A percentile compares a stretch with the other conserved stretches of the same genome.
phyloP scores from a whole-genome alignment of 495 filamentous ascomycete species.

The Talaromyces borbonicus region DNA sequence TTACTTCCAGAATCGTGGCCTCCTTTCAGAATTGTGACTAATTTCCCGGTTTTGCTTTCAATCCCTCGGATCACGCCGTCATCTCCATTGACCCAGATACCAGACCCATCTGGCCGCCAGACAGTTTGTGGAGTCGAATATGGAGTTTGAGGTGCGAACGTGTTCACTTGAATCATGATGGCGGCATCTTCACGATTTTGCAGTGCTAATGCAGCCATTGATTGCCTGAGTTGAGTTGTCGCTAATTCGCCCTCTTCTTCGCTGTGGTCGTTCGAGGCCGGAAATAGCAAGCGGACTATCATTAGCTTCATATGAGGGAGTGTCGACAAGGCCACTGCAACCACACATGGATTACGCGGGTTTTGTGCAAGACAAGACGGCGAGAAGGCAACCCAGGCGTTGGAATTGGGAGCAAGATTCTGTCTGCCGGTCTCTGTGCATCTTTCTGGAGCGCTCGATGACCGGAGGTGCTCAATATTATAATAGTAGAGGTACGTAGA shows the following conservation, averaged over 20 bases:
- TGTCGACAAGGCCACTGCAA: conserved; percentile 54
- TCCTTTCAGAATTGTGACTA: conserved; percentile 37
- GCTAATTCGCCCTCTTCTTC: conserved; percentile 1
- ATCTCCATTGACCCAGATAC: conserved; percentile 62
- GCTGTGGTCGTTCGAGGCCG: conserved; percentile 15
- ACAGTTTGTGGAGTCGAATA: conserved; percentile 57
- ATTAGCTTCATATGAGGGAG: conserved; percentile 59
- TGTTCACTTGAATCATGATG: conserved; percentile 48
- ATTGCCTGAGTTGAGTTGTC: conserved; percentile 40
- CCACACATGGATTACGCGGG: conserved; percentile 42
- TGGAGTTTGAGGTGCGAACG: conserved; percentile 55
- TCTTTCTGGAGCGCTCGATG: conserved; percentile 8
- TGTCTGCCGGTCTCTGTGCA: conserved; percentile 42
- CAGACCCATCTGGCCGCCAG: conserved; percentile 56
- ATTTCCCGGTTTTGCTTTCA: conserved; percentile 51
- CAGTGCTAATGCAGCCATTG: conserved; percentile 34
- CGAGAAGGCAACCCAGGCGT: conserved; percentile 55
- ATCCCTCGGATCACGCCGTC: conserved; percentile 57
- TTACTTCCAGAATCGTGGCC: conserved; percentile 53
- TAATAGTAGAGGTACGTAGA: conserved; percentile 56
- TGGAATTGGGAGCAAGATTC: conserved; percentile 56
- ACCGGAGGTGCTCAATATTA: conserved; percentile 18
- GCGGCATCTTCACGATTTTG: conserved; percentile 51
- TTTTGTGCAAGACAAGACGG: conserved; percentile 48
- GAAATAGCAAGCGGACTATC: conserved; percentile 49